Evolutionary conservation across 129 eudicot genomes (phyloP).

Genomic region (Lactuca sativa): DNA sequence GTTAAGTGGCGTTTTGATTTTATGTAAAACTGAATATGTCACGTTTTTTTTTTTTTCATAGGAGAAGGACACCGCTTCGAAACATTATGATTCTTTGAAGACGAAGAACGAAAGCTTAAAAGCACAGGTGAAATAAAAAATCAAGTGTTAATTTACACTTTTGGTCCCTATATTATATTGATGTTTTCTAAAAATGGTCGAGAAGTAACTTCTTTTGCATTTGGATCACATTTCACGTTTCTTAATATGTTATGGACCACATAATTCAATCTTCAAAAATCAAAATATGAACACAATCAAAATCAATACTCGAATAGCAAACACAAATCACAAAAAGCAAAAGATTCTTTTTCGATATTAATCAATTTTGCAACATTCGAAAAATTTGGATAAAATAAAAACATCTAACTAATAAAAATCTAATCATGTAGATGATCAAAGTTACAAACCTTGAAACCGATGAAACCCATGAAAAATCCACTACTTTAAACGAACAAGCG

Average conservation of each 20-base stretch:
- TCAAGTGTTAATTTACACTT: neutral
- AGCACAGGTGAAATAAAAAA: conserved; percentile 43
- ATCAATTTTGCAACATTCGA: neutral
- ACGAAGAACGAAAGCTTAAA: conserved; percentile 56
- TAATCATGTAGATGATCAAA: conserved; percentile 37
- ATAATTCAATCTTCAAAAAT: no score
- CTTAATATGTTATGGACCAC: no score
- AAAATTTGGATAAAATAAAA: neutral
- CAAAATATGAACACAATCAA: no score
- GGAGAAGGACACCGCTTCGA: conserved; percentile 57
- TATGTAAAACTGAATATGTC: neutral
- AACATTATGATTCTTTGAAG: conserved; percentile 42
- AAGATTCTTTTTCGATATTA: no score
- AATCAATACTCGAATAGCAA: no score
- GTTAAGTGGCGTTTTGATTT: neutral
- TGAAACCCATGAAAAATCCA: conserved; percentile 28
- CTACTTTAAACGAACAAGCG: conserved; percentile 28
- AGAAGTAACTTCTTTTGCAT: no score
- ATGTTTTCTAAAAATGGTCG: no score
- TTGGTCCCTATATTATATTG: no score
- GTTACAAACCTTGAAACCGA: conserved; percentile 25
- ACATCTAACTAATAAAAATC: neutral
- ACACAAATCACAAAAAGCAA: no score
- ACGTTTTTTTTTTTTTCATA: conserved; percentile 12
- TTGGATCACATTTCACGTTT: no score